Evolutionary conservation across 2,329 filamentous ascomycete genomes (phyloP).

Genomic region (Cladosporium sp.): DNA sequence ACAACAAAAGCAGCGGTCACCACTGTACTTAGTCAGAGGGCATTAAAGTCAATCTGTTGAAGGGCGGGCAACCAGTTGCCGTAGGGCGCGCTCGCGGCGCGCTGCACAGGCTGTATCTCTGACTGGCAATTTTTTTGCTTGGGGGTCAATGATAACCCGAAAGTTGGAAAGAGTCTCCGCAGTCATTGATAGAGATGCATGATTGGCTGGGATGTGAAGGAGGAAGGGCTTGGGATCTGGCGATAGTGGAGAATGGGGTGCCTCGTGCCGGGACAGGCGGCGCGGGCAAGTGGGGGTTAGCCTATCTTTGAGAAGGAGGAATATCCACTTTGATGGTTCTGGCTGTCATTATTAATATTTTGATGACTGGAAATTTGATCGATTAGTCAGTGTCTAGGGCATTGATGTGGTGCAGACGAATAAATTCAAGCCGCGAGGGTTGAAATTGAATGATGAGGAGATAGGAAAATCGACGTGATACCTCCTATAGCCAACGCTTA

Average conservation of each 20-base stretch:
- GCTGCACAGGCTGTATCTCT: no score
- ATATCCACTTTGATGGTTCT: slow-evolving; percentile 1
- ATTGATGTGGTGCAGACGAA: no score
- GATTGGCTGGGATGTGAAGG: background rate
- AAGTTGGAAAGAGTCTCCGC: background rate
- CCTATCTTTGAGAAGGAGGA: slow-evolving; percentile 1
- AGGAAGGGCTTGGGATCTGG: background rate
- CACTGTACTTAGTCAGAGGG: slow-evolving; percentile 3
- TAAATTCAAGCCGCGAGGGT: no score
- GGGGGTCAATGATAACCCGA: slow-evolving; percentile 9
- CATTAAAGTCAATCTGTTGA: background rate
- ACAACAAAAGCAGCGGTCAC: background rate
- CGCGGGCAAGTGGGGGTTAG: slow-evolving; percentile 1
- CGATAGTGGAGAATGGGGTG: slow-evolving; percentile 4
- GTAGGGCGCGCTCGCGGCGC: background rate
- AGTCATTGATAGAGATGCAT: background rate
- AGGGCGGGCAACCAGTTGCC: background rate
- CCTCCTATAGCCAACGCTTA: no score
- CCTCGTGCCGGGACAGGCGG: slow-evolving; percentile 6
- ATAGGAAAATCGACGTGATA: no score
- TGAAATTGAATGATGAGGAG: no score
- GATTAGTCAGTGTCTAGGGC: no score
- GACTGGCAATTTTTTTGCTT: slow-evolving; percentile 1
- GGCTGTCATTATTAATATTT: background rate
- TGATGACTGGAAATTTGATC: no score